phyloP scores from a whole-genome alignment of 2,329 filamentous ascomycete species.

The Mycogone perniciosa region DNA sequence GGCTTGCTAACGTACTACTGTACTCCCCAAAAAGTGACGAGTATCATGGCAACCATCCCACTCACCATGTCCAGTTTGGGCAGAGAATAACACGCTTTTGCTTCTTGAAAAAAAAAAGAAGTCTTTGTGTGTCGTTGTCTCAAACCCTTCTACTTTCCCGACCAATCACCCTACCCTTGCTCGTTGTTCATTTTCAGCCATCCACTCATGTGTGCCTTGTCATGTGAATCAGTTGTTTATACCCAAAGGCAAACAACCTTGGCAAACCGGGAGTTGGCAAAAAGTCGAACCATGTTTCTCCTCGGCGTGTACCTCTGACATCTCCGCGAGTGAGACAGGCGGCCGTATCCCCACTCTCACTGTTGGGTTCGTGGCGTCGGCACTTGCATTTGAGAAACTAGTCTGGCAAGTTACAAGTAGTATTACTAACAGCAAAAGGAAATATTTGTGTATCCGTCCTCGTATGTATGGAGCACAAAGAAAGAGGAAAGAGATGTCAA shows the following conservation, averaged over 20 bases:
- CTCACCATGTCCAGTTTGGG: too few species aligned
- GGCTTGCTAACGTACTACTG: neutral
- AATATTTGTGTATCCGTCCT: neutral
- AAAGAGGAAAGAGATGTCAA: constrained; percentile 4
- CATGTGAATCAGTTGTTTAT: neutral
- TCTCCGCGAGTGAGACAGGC: neutral
- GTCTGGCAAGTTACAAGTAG: neutral
- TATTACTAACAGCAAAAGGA: neutral
- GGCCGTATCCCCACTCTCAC: neutral
- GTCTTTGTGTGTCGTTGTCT: neutral
- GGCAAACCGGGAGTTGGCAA: neutral
- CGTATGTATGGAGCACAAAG: neutral
- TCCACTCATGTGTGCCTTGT: neutral
- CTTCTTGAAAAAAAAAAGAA: neutral
- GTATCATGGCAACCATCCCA: neutral
- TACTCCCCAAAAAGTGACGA: neutral
- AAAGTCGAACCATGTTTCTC: neutral
- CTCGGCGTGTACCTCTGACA: neutral
- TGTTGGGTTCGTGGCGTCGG: constrained; percentile 2
- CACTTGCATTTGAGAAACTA: constrained; percentile 4
- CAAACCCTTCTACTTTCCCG: neutral
- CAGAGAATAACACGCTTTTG: neutral
- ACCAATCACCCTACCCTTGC: neutral
- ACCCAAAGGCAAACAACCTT: neutral
- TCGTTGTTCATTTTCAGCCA: neutral